Evolutionary conservation across 768 basidiomycete species (phyloP).

Genomic region (Scleroderma bovista): DNA sequence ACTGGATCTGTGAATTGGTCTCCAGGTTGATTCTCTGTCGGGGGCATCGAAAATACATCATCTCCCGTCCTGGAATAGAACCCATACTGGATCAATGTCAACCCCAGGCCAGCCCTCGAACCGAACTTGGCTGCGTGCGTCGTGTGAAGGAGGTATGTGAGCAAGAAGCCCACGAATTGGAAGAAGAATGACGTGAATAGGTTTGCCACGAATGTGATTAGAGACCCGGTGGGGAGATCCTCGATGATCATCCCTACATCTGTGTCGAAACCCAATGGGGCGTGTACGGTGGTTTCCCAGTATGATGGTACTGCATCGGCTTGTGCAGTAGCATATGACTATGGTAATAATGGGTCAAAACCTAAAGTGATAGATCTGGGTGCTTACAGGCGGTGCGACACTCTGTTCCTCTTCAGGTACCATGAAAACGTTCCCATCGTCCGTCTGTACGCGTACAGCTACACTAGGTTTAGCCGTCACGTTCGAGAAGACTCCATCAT

Average conservation of each 20-base stretch:
- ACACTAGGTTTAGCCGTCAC: slow-evolving; percentile 80
- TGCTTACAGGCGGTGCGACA: slow-evolving; percentile 79
- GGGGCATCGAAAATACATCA: slow-evolving; percentile 23
- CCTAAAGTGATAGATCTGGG: neutral
- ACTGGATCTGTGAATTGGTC: slow-evolving; percentile 16
- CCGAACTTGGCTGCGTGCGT: slow-evolving; percentile 94
- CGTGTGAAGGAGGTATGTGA: slow-evolving; percentile 89
- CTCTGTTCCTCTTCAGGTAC: slow-evolving; percentile 80
- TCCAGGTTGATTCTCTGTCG: slow-evolving; percentile 11
- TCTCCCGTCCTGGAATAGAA: slow-evolving; percentile 54
- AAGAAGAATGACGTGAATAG: slow-evolving; percentile 89
- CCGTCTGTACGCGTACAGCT: slow-evolving; percentile 38
- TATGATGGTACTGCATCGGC: slow-evolving; percentile 90
- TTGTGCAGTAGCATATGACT: slow-evolving; percentile 87
- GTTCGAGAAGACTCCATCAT: slow-evolving; percentile 95
- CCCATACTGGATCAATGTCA: slow-evolving; percentile 92
- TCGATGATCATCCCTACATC: slow-evolving; percentile 79
- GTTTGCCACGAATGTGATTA: slow-evolving; percentile 70
- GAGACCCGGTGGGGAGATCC: slow-evolving; percentile 80
- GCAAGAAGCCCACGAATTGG: slow-evolving; percentile 90
- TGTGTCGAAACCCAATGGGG: slow-evolving; percentile 51
- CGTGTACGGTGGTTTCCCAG: slow-evolving; percentile 94
- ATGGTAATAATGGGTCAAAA: neutral
- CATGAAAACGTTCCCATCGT: slow-evolving; percentile 53
- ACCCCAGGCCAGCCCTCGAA: slow-evolving; percentile 89